These are phyloP conservation scores for Penicillium herquei DNA, from an alignment of 495 filamentous ascomycete genomes.

Conservation along the genomic window DNA sequence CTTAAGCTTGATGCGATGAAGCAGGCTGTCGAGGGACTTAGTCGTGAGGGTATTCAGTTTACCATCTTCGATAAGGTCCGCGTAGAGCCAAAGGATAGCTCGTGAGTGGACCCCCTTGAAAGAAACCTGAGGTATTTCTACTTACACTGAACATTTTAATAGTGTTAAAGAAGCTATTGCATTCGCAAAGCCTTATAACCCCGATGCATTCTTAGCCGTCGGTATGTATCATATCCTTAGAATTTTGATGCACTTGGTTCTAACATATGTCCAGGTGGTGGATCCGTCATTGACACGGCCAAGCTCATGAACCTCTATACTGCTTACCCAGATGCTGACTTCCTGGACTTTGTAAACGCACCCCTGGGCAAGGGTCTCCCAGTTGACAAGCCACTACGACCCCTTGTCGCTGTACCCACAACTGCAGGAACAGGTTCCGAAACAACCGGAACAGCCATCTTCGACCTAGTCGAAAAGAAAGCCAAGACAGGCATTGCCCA, in stretches of 20 bases:
- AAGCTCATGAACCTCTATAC: slow-evolving; percentile 98
- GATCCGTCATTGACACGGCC: slow-evolving; percentile 92
- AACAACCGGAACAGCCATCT: slow-evolving; percentile 97
- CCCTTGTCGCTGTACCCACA: slow-evolving; percentile 89
- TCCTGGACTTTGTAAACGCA: slow-evolving; percentile 96
- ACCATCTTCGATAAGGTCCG: slow-evolving; percentile 73
- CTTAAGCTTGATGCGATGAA: slow-evolving; percentile 79
- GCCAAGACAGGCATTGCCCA: slow-evolving; percentile 96
- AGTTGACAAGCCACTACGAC: slow-evolving; percentile 72
- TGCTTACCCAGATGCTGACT: slow-evolving; percentile 81
- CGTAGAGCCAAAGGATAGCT: slow-evolving; percentile 91
- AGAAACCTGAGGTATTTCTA: background rate
- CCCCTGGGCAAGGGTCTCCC: slow-evolving; percentile 86
- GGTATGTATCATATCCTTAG: slow-evolving; percentile 45
- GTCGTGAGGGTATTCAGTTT: slow-evolving; percentile 72
- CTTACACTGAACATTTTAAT: background rate
- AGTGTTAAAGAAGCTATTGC: slow-evolving; percentile 85
- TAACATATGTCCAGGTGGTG: slow-evolving; percentile 43
- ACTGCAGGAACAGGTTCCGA: slow-evolving; percentile 94
- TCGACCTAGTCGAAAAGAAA: slow-evolving; percentile 82
- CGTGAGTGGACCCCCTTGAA: slow-evolving; percentile 49
- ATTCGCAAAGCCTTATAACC: slow-evolving; percentile 72
- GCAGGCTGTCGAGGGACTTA: slow-evolving; percentile 74
- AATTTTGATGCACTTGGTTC: slow-evolving; percentile 1
- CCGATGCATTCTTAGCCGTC: slow-evolving; percentile 90